Percentiles rank a stretch among this genome's conserved stretches.
Conservation (phyloP, 371 early-diverging fungal species). For the Dichotomocladium elegans region DNA sequence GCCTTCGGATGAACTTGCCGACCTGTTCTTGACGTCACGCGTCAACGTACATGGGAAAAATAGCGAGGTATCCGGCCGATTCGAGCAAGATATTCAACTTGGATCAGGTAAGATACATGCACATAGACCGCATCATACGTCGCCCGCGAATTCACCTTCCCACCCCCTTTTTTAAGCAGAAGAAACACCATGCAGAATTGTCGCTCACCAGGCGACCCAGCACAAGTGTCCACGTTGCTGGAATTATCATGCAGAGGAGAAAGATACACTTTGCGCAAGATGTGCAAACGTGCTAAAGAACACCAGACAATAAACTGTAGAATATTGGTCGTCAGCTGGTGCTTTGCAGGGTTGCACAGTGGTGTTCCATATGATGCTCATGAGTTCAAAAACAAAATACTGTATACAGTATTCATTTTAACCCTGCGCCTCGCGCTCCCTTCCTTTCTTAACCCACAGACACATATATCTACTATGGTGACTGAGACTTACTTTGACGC, state of each 20-base stretch:
- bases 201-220: slow-evolving; percentile 15
- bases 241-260: slow-evolving; percentile 37
- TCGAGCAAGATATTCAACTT: slow-evolving; percentile 17
- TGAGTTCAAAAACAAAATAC: slow-evolving; percentile 1
- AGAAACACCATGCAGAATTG: slow-evolving; percentile 22
- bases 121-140: too few species aligned
- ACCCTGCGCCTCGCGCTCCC: slow-evolving; percentile 7
- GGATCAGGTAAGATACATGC: slow-evolving; percentile 15
- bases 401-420: too few species aligned
- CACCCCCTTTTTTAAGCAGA: not conserved
- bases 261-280: slow-evolving; percentile 33
- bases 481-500: slow-evolving; percentile 15
- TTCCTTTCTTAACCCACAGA: slow-evolving; percentile 3
- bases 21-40: slow-evolving; percentile 49
- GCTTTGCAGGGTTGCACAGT: not conserved
- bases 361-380: slow-evolving; percentile 1
- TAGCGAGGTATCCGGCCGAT: slow-evolving; percentile 1
- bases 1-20: slow-evolving; percentile 36
- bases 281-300: slow-evolving; percentile 27
- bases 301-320: not conserved
- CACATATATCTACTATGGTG: not conserved
- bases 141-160: not conserved
- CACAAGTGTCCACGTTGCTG: slow-evolving; percentile 57
- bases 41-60: slow-evolving; percentile 26
- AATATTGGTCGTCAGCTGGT: not conserved